A percentile compares a stretch with the other conserved stretches of the same genome.
Conservation (phyloP, 2,329 filamentous ascomycete species). For the Sordariomycetes sp. region DNA sequence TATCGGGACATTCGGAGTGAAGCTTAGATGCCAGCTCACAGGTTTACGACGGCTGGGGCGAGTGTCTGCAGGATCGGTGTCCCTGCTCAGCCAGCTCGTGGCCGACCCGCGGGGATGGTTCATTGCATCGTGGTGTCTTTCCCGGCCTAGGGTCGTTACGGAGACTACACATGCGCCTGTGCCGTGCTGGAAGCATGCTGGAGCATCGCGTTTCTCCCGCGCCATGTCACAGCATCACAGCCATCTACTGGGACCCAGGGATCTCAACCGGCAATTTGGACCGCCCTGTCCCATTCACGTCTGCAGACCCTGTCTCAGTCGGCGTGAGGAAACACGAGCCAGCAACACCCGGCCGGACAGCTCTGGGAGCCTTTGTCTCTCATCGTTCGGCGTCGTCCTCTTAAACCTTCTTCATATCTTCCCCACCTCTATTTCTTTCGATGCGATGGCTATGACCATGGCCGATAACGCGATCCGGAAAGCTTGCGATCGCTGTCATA, state of each 20-base stretch:
- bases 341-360: neutral
- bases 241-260: neutral
- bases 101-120: neutral
- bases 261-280: neutral
- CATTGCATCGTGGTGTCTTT: neutral
- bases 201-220: too few relatives aligned
- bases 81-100: neutral
- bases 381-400: slow-evolving; percentile 1
- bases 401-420: slow-evolving; percentile 19
- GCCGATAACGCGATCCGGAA: slow-evolving; percentile 28
- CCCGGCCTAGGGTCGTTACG: too few relatives aligned
- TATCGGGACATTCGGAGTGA: too few relatives aligned
- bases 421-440: slow-evolving; percentile 9
- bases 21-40: too few relatives aligned
- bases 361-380: neutral
- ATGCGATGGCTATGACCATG: slow-evolving; percentile 21
- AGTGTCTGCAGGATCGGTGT: neutral
- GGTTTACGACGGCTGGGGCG: too few relatives aligned
- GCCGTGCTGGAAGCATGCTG: too few relatives aligned
- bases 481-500: slow-evolving; percentile 37
- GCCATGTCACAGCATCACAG: too few relatives aligned
- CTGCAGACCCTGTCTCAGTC: neutral
- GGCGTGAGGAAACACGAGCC: neutral
- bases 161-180: neutral
- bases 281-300: neutral